Conservation (phyloP, 768 basidiomycete genomes). For the Rubroboletus satanas region DNA sequence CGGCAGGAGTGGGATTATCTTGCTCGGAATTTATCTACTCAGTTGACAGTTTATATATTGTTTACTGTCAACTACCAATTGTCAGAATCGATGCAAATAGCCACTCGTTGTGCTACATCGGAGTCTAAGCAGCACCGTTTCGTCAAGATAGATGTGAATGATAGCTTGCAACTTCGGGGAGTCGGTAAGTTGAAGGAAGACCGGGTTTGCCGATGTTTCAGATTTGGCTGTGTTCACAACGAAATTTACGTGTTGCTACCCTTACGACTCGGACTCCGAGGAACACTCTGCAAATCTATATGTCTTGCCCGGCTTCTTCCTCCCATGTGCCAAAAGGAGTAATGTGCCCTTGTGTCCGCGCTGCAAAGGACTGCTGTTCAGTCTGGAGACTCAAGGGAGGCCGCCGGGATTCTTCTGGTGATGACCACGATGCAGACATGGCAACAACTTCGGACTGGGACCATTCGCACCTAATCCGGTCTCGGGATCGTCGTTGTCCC, state of each 20-base stretch:
- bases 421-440: slow-evolving; percentile 1
- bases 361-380: not conserved
- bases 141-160: too few relatives aligned
- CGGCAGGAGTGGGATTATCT: too few relatives aligned
- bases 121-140: too few relatives aligned
- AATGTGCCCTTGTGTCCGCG: not conserved
- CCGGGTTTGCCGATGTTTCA: too few relatives aligned
- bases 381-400: not conserved
- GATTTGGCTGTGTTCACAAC: not conserved
- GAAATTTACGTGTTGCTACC: not conserved
- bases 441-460: too few relatives aligned
- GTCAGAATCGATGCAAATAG: too few relatives aligned
- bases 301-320: not conserved
- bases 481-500: not conserved
- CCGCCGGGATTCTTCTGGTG: slow-evolving; percentile 1
- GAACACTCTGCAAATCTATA: not conserved
- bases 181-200: too few relatives aligned
- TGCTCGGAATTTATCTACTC: too few relatives aligned
- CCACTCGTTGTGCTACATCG: too few relatives aligned
- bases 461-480: not conserved
- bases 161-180: too few relatives aligned
- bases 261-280: not conserved
- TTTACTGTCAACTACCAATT: too few relatives aligned
- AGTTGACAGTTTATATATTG: too few relatives aligned
- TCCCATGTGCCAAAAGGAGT: not conserved